Evolutionary conservation across 176 grass and related monocot species (phyloP).

Genomic region (Aegilops bicornis): DNA sequence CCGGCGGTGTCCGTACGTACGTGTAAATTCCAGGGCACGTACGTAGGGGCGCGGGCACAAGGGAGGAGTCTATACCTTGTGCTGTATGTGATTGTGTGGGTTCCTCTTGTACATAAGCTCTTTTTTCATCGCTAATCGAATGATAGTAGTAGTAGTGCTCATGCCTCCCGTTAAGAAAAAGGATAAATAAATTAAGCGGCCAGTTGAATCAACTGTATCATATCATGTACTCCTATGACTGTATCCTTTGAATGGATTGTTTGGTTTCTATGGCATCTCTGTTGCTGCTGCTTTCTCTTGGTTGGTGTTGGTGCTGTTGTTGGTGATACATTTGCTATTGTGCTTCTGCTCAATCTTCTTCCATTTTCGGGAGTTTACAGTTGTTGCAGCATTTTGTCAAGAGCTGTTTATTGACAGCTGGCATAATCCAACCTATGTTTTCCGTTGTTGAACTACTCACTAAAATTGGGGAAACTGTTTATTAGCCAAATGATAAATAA

Average conservation of each 20-base stretch:
- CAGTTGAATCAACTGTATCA: slow-evolving; percentile 1
- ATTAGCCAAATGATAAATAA: no score
- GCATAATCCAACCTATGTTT: no score
- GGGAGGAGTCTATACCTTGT: not conserved
- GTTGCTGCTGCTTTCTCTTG: not conserved
- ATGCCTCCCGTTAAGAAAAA: not conserved
- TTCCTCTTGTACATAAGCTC: slow-evolving; percentile 9
- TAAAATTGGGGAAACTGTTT: no score
- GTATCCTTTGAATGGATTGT: not conserved
- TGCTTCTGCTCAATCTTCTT: not conserved
- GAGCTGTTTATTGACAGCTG: no score
- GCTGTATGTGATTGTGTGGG: not conserved
- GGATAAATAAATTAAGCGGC: not conserved
- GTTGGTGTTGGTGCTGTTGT: not conserved
- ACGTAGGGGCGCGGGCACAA: not conserved
- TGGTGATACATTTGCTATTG: not conserved
- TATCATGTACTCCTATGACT: not conserved
- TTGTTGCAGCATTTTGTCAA: no score
- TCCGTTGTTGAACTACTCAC: no score
- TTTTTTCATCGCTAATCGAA: not conserved
- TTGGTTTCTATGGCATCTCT: not conserved
- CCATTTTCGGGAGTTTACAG: no score
- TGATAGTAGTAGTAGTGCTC: not conserved
- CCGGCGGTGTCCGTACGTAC: not conserved
- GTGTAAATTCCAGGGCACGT: not conserved